Evolutionary conservation across 768 basidiomycete species (phyloP).

Genomic region (Xerocomellus intermedius): DNA sequence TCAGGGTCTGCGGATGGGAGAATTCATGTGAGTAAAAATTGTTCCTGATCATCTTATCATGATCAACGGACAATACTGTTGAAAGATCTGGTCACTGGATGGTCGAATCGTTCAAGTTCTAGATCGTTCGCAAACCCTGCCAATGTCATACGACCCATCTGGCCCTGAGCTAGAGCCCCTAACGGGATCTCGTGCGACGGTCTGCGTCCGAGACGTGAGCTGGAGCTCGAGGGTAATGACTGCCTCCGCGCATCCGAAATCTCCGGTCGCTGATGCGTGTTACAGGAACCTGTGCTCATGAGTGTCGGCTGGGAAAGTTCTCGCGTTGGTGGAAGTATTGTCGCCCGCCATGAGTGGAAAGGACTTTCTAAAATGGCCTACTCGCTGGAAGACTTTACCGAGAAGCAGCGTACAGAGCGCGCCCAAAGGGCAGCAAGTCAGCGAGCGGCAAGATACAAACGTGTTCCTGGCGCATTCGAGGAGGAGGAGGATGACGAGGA

Average conservation of each 20-base stretch:
- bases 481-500: constrained; percentile 16
- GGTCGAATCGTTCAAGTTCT: constrained; percentile 81
- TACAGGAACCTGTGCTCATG: constrained; percentile 84
- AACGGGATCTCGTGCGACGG: constrained; percentile 29
- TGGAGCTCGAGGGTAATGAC: constrained; percentile 82
- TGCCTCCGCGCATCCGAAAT: not conserved
- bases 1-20: constrained; percentile 86
- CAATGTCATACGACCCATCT: constrained; percentile 73
- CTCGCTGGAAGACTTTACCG: constrained; percentile 71
- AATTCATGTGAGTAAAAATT: constrained; percentile 62
- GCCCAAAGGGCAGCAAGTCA: constrained; percentile 18
- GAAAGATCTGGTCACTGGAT: constrained; percentile 92
- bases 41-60: not conserved
- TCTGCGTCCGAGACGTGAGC: constrained; percentile 89
- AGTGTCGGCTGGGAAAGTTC: constrained; percentile 84
- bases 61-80: not conserved
- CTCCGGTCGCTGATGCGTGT: not conserved
- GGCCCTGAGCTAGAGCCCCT: constrained; percentile 46
- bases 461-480: constrained; percentile 30
- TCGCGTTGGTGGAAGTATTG: constrained; percentile 58
- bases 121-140: constrained; percentile 71
- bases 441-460: constrained; percentile 10
- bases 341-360: constrained; percentile 97
- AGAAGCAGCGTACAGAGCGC: constrained; percentile 45
- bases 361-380: constrained; percentile 73